Percentiles rank a stretch among this genome's conserved stretches.
Evolutionary conservation across 331 rosid species (phyloP).

Genomic region (Pyracantha coccinea): DNA sequence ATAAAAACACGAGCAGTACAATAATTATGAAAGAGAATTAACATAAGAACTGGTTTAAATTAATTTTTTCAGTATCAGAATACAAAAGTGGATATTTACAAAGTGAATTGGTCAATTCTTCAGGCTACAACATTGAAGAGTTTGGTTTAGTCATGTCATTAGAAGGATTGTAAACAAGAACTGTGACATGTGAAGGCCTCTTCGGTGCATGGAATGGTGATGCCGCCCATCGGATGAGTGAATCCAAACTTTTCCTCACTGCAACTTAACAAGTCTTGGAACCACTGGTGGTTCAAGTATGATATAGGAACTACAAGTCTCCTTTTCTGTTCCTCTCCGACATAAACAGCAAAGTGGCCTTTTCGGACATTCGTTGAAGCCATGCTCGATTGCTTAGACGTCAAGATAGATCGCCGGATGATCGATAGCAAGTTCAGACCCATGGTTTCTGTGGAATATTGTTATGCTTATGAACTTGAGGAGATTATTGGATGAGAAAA

Average conservation of each 20-base stretch:
- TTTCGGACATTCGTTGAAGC: not conserved
- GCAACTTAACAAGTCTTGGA: constrained; percentile 1
- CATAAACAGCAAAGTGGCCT: constrained; percentile 25
- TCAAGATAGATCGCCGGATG: not conserved
- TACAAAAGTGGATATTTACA: not conserved
- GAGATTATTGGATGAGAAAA: not conserved
- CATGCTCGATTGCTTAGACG: not conserved
- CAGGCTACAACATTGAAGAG: not conserved
- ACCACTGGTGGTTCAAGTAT: constrained; percentile 14
- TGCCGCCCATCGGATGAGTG: constrained; percentile 12
- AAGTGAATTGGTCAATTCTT: not conserved
- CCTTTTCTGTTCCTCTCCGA: constrained; percentile 21
- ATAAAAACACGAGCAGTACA: not conserved
- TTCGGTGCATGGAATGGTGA: constrained; percentile 25
- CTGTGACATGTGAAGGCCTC: not conserved
- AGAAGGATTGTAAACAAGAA: not conserved
- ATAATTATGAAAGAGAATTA: not conserved
- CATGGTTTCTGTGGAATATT: not conserved
- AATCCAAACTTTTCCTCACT: constrained; percentile 11
- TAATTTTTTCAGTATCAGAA: not conserved
- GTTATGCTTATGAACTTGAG: not conserved
- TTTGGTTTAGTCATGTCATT: not conserved
- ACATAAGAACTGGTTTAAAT: not conserved
- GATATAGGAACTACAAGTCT: constrained; percentile 20
- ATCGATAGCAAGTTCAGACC: not conserved